Evolutionary conservation across 495 filamentous ascomycete genomes (phyloP).

Genomic region (Penicillium arizonense): DNA sequence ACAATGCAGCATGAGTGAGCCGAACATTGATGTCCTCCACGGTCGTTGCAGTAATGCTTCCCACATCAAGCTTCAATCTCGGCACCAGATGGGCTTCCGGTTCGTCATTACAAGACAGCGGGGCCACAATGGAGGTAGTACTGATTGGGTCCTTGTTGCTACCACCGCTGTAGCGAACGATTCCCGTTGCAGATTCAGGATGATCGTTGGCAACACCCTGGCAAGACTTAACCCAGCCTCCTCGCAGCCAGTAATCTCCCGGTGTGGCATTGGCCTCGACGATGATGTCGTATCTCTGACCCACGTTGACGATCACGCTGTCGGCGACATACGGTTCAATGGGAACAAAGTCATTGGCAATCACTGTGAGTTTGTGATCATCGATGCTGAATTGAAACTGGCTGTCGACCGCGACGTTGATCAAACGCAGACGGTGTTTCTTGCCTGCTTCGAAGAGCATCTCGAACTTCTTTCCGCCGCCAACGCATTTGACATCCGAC

Average conservation of each 20-base stretch:
- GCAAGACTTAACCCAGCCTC: not conserved
- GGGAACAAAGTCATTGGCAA: conserved; percentile 43
- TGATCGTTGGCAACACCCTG: not conserved
- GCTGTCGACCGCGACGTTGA: conserved; percentile 43
- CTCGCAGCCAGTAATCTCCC: conserved; percentile 33
- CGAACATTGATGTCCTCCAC: not conserved
- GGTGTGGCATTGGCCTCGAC: conserved; percentile 19
- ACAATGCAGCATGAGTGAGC: not conserved
- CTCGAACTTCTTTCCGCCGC: conserved; percentile 43
- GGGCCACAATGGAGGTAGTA: conserved; percentile 11
- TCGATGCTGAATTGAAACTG: conserved; percentile 47
- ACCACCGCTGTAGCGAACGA: conserved; percentile 29
- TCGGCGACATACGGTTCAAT: conserved; percentile 36
- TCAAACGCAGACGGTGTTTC: conserved; percentile 40
- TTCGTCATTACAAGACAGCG: conserved; percentile 1
- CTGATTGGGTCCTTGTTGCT: too few relatives aligned
- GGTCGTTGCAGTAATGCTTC: not conserved
- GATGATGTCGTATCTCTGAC: not conserved
- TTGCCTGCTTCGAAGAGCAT: conserved; percentile 38
- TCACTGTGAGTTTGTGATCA: conserved; percentile 40
- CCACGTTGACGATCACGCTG: conserved; percentile 10
- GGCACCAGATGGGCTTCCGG: conserved; percentile 28
- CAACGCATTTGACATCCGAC: conserved; percentile 43
- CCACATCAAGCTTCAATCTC: conserved; percentile 12
- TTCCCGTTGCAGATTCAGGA: conserved; percentile 13